Evolutionary conservation across 495 filamentous ascomycete species (phyloP), one percentile per base, ranked within the genome.

Genomic region (Penicillium macrosclerotiorum): DNA sequence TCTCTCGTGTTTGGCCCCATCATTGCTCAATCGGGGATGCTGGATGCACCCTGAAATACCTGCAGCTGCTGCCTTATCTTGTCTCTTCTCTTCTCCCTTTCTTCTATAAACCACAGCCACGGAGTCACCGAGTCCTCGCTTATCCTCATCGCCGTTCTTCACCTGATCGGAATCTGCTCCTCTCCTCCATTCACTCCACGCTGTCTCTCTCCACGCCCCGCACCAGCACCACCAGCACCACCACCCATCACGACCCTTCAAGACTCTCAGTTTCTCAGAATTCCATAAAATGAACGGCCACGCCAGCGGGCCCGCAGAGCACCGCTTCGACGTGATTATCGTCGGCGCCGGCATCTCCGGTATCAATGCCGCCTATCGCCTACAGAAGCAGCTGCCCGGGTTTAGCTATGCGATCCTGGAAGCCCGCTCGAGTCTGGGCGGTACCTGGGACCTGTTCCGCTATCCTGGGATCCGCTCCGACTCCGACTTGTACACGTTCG

Each of bases 291-390:
- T 65, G 64, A 60, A 63, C 42, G 51, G 51, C 22, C 55, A 59
- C 33, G 52, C 59, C 14, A 59, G 50, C 24, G 49, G 22, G 7
- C 35, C 44, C 34, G 41, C 53, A 3, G 53, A 49, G 8, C 13
- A 47, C 19, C 38, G 44, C 37, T 75, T 66, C 55, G 86, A 91
- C 63, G 69, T 90, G 12, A 59, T 86, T 47, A 78, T 91, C 54
- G 60, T 89, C 20, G 86, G 86, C 33, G 84, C 86, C 1, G 86
- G 87, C 17, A 79, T 91, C 49, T 85, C 81, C 33, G 88, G 86
- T 41, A 84, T 90, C 69, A 90, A 92, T 57, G 69, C 81, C 32
- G 86, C 73, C 7, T 89, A 90, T 51, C 77, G 82, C 6, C 52
- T 92, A 0, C 84, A 88, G 55, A 69, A 72, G 1, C 63, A 79